Evolutionary conservation across 2,329 filamentous ascomycete species (phyloP), one percentile per base, ranked within the genome.

Genomic region (Lecanoromycetidae sp.): DNA sequence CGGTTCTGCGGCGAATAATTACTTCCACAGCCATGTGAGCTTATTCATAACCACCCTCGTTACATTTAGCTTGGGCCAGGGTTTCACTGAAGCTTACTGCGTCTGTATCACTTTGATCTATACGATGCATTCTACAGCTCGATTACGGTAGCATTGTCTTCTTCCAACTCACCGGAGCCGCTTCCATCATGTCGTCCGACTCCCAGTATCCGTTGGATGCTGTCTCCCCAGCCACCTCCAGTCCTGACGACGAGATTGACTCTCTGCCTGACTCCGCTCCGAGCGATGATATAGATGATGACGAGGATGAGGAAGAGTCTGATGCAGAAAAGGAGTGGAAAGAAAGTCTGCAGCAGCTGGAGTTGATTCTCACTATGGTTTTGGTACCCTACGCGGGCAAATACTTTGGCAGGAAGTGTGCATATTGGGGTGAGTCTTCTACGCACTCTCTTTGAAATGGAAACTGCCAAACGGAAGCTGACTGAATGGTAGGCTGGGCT

Each of bases 301-400:
- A 46, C 37, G 33, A 23, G 5, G 29, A 22, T 8, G 25, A 48
- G 15, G 32, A 44, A 17, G 44, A 45, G 19, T 44, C 49, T 7
- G 90, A 96, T 61, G 91, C 91, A 8, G 90, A 98, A 65, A 77
- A 77, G 52, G 90, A 98, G 67, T 98, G 91, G 91, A 83, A 90
- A 58, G 85, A 88, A 59, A 94, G 85, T 58, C 69, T 98, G 53
- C 86, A 95, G 65, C 91, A 98, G 68, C 68, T 98, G 51, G 87
- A 98, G 69, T 72, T 96, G 55, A 72, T 98, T 56, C 67, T 96
- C 61, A 94, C 85, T 17, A 94, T 98, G 87, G 84, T 96, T 40
- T 66, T 96, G 57, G 82, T 98, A 42, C 91, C 91, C 2, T 95
- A 94, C 64, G 71, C 87, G 56, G 91, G 91, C 50, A 98, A 96